Evolutionary conservation across 345 rosid genomes (phyloP).

Genomic region (Fremontodendron californicum): DNA sequence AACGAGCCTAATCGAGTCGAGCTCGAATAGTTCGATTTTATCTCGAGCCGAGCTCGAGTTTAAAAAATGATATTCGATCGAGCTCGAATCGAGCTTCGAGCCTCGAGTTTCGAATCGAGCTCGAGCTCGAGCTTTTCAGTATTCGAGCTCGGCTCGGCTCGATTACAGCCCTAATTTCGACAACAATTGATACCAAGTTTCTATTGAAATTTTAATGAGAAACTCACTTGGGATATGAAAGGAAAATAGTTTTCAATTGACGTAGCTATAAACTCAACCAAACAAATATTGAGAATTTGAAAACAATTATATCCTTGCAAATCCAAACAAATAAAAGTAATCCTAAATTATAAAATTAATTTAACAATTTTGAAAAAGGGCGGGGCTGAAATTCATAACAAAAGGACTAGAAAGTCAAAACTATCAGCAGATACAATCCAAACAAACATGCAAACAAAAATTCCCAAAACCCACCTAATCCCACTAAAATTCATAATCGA

Average conservation of each 20-base stretch:
- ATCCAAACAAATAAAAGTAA: neutral
- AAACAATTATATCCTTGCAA: neutral
- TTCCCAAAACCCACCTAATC: neutral
- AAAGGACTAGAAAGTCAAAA: neutral
- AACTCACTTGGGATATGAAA: neutral
- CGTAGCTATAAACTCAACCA: neutral
- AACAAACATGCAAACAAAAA: slow-evolving; percentile 27
- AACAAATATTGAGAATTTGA: neutral
- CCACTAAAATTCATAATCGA: neutral
- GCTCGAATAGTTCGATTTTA: no score
- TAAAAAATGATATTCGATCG: no score
- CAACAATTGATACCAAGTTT: neutral
- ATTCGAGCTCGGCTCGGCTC: no score
- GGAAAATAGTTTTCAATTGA: neutral
- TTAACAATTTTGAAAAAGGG: neutral
- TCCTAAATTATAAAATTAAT: neutral
- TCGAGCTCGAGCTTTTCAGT: no score
- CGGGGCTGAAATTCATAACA: neutral
- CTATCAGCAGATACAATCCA: slow-evolving; percentile 4
- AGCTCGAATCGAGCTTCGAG: no score
- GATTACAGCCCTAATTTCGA: no score
- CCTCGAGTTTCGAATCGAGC: no score
- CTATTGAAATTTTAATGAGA: neutral
- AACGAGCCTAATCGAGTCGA: no score
- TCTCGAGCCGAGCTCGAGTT: no score